Percentiles rank a stretch among this genome's conserved stretches.
Evolutionary conservation across 2,329 filamentous ascomycete genomes (phyloP).

Genomic region (Claviceps pusilla): DNA sequence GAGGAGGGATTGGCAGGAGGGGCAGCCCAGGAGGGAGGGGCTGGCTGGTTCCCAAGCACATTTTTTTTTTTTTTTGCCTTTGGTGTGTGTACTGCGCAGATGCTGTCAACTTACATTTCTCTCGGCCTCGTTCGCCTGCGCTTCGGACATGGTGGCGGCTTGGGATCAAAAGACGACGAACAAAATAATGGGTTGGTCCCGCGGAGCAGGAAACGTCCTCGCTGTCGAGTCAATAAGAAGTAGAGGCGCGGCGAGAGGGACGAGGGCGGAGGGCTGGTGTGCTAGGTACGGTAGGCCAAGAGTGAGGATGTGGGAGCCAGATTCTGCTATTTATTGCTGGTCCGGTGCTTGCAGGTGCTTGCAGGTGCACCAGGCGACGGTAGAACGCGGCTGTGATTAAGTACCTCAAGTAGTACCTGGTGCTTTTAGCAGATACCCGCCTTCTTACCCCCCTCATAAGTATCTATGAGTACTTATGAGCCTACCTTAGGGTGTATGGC

Average conservation of each 20-base stretch:
- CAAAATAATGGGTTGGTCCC: slow-evolving; percentile 12
- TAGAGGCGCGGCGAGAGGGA: slow-evolving; percentile 7
- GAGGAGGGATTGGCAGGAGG: not conserved
- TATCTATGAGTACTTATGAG: too few relatives aligned
- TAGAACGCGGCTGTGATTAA: not conserved
- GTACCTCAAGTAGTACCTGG: too few relatives aligned
- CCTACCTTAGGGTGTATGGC: too few relatives aligned
- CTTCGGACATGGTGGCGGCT: slow-evolving; percentile 62
- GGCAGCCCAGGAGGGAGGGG: slow-evolving; percentile 1
- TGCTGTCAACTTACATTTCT: slow-evolving; percentile 56
- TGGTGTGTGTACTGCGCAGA: not conserved
- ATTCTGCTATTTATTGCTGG: slow-evolving; percentile 4
- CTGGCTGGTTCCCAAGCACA: slow-evolving; percentile 5
- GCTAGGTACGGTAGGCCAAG: slow-evolving; percentile 4
- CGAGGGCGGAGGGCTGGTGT: slow-evolving; percentile 4
- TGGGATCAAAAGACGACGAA: slow-evolving; percentile 10
- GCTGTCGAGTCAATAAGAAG: slow-evolving; percentile 2
- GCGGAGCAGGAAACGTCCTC: slow-evolving; percentile 7
- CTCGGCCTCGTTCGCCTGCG: slow-evolving; percentile 83
- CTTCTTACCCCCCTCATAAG: too few relatives aligned
- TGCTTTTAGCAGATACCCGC: too few relatives aligned
- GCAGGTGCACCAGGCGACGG: not conserved
- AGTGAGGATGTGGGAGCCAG: slow-evolving; percentile 18
- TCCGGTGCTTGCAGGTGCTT: not conserved
- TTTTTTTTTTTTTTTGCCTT: slow-evolving; percentile 4